Conservation (phyloP, 345 rosid species). For the rapeseed (Brassica napus) region DNA sequence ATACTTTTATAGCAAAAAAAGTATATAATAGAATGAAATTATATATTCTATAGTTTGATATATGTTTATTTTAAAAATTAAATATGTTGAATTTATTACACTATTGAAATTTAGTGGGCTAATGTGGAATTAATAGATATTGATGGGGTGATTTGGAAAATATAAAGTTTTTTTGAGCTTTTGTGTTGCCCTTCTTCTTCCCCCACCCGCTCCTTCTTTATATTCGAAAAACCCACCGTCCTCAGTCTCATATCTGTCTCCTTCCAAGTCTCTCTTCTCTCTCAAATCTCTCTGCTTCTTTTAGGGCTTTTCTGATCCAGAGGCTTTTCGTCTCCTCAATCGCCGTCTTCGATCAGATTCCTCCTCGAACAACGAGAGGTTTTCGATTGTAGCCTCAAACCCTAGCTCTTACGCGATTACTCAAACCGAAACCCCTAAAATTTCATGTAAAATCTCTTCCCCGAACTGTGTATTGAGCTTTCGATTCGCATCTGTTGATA, state of each 20-base stretch:
- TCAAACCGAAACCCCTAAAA: background rate
- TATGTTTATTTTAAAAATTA: too few species aligned
- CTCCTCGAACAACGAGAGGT: background rate
- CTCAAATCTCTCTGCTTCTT: background rate
- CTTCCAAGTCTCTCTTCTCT: background rate
- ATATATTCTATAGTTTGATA: too few species aligned
- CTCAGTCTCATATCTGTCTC: background rate
- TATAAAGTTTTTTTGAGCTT: background rate
- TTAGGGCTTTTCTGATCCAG: constrained; percentile 34
- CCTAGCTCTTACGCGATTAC: constrained; percentile 36
- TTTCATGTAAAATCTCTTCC: constrained; percentile 27
- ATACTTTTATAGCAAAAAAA: too few species aligned
- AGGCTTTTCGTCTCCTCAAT: constrained; percentile 6
- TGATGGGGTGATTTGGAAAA: background rate
- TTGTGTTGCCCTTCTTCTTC: background rate
- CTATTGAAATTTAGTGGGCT: background rate
- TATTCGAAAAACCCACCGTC: constrained; percentile 46
- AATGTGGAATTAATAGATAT: background rate
- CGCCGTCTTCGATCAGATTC: background rate
- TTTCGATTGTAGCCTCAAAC: constrained; percentile 33
- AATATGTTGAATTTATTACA: background rate
- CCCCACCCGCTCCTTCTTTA: constrained; percentile 61
- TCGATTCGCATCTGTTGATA: background rate
- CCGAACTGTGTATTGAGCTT: background rate
- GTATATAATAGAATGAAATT: too few species aligned